Evolutionary conservation across 768 basidiomycete species (phyloP).

Genomic region (Rickenella mellea): DNA sequence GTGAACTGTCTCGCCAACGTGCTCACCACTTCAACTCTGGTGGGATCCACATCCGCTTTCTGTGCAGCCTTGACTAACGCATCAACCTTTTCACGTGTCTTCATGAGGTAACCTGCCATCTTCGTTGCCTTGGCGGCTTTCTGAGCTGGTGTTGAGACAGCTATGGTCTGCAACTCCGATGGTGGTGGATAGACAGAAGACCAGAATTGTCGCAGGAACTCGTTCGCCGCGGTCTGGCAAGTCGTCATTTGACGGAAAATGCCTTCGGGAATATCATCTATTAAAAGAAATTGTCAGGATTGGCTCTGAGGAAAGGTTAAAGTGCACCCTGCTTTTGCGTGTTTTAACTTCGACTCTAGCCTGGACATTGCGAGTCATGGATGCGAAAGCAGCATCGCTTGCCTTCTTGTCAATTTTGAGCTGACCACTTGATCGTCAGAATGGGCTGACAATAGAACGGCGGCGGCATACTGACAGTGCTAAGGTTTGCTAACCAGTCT

Average conservation of each 20-base stretch:
- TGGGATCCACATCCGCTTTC: conserved; percentile 50
- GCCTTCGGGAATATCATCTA: conserved; percentile 73
- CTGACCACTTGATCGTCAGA: conserved; percentile 21
- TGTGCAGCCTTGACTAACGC: conserved; percentile 61
- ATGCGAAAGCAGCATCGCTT: conserved; percentile 54
- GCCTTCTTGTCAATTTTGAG: conserved; percentile 60
- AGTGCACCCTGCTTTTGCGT: conserved; percentile 45
- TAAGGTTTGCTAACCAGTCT: conserved; percentile 50
- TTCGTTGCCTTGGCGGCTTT: conserved; percentile 71
- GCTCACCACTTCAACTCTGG: conserved; percentile 56
- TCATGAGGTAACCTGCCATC: conserved; percentile 77
- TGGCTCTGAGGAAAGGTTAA: background rate
- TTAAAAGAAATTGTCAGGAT: background rate
- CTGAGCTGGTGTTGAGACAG: conserved; percentile 51
- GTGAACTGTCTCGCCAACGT: background rate
- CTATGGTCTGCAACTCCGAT: conserved; percentile 42
- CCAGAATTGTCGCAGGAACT: conserved; percentile 97
- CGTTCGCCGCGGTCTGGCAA: conserved; percentile 88
- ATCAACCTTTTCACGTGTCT: conserved; percentile 74
- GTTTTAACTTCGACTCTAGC: conserved; percentile 58
- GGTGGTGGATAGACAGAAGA: conserved; percentile 71
- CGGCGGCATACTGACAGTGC: conserved; percentile 42
- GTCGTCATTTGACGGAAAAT: conserved; percentile 79
- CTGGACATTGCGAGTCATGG: conserved; percentile 78
- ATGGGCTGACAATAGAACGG: background rate